phyloP scores from a whole-genome alignment of 2,329 filamentous ascomycete species.

The Lachnellula subtilissima region DNA sequence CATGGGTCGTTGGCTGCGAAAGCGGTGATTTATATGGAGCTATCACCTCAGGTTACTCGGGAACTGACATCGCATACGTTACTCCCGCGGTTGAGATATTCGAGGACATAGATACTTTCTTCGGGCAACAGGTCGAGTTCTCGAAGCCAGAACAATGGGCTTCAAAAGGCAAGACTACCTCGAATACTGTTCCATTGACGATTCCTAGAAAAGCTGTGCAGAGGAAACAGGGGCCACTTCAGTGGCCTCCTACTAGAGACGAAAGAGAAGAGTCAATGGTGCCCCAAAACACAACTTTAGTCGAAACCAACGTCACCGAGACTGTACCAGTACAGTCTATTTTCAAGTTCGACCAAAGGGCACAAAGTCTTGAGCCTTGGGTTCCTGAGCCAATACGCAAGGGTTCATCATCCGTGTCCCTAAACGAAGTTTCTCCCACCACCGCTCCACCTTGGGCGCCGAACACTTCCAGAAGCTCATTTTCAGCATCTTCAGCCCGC shows the following conservation, averaged over 20 bases:
- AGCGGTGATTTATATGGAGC: slow-evolving; percentile 9
- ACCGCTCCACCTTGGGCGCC: neutral
- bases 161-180: neutral
- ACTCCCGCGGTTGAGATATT: slow-evolving; percentile 12
- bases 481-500: neutral
- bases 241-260: neutral
- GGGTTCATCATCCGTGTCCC: neutral
- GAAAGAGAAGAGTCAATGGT: neutral
- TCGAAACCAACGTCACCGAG: neutral
- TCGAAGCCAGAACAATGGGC: slow-evolving; percentile 10
- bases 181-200: neutral
- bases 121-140: slow-evolving; percentile 5
- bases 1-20: slow-evolving; percentile 11
- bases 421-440: neutral
- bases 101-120: slow-evolving; percentile 2
- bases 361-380: neutral
- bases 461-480: neutral
- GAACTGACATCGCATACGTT: slow-evolving; percentile 9
- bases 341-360: neutral
- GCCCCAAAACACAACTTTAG: neutral
- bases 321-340: neutral
- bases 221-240: neutral
- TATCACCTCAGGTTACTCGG: slow-evolving; percentile 6
- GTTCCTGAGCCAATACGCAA: neutral
- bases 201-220: neutral